Evolutionary conservation across 257 asterid genomes (phyloP), one percentile per base, ranked within the genome.

Genomic region (Paraleonurus japonicus): DNA sequence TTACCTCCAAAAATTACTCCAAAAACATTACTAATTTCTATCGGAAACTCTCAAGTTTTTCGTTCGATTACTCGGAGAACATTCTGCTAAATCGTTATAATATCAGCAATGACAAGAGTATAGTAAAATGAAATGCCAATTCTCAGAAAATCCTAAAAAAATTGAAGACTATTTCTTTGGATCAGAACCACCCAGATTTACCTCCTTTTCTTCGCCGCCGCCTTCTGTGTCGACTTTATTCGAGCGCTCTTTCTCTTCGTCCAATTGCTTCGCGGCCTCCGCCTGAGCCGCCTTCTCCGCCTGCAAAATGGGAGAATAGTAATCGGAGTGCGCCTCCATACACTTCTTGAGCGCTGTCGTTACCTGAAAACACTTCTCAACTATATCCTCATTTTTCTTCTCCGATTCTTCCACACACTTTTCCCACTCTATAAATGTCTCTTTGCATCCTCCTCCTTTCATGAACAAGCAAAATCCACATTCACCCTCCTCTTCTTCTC

Each of bases 371-470:
- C 98, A 87, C 80, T 83, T 89, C 30, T 87, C 89, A 71, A 70
- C 93, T 16, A 89, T 75, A 75, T 92, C 92, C 37, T 87, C 92
- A 0, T 77, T 37, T 26, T 86, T 86, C 62, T 74, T 79, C 70
- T 89, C 98, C 12, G 88, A 90, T 75, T 80, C 96, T 55, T 83
- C 92, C 50, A 89, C 85, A 13, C 97, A 89, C 65, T 82, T 85
- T 66, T 89, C 93, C 98, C 98, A 92, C 3, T 73, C 88, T 32
- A 60, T 47, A 72, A 92, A 92, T 0, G 71, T 45, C 4, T 92
- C 95, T 54, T 58, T 87, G 66, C 98, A 92, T 11, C 89, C 98
- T 22, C 98, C 96, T 28, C 78, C 96, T 75, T 92, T 92, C 98
- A 92, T 92, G 35, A 81, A 89, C 69, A 92, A 75, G 75, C 96